phyloP scores from a whole-genome alignment of 768 basidiomycete species.

The Aureoboletus auriporus region DNA sequence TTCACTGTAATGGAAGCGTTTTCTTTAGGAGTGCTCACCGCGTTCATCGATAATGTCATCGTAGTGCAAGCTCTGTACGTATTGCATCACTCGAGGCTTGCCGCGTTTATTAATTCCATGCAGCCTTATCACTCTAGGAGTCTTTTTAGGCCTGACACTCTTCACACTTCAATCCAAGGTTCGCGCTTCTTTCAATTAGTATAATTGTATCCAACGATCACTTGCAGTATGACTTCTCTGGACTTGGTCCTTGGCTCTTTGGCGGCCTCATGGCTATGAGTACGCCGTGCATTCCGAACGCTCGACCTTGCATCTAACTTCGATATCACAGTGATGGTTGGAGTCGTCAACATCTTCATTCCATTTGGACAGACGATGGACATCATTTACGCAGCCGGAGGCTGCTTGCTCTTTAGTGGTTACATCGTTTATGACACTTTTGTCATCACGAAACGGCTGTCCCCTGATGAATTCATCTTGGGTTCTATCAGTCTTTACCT shows the following conservation, averaged over 20 bases:
- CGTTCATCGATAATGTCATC: conserved; percentile 65
- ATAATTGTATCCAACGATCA: not conserved
- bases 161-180: conserved; percentile 96
- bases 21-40: conserved; percentile 81
- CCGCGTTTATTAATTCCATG: conserved; percentile 7
- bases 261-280: conserved; percentile 76
- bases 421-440: conserved; percentile 92
- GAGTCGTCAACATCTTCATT: conserved; percentile 79
- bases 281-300: conserved; percentile 31
- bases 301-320: not conserved
- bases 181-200: conserved; percentile 9
- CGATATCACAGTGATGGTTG: conserved; percentile 59
- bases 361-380: conserved; percentile 84
- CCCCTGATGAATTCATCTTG: conserved; percentile 92
- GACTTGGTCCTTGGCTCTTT: conserved; percentile 88
- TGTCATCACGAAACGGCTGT: conserved; percentile 80
- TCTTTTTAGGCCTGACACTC: conserved; percentile 90
- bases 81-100: not conserved
- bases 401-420: conserved; percentile 81
- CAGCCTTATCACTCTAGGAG: conserved; percentile 83
- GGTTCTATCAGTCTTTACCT: conserved; percentile 92
- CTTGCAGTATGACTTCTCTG: conserved; percentile 85
- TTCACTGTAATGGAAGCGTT: conserved; percentile 93
- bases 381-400: conserved; percentile 73
- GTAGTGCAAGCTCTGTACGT: conserved; percentile 85